Evolutionary conservation across 1,284 basidiomycete species (phyloP).

Genomic region (Cutaneotrichosporon cutaneum): DNA sequence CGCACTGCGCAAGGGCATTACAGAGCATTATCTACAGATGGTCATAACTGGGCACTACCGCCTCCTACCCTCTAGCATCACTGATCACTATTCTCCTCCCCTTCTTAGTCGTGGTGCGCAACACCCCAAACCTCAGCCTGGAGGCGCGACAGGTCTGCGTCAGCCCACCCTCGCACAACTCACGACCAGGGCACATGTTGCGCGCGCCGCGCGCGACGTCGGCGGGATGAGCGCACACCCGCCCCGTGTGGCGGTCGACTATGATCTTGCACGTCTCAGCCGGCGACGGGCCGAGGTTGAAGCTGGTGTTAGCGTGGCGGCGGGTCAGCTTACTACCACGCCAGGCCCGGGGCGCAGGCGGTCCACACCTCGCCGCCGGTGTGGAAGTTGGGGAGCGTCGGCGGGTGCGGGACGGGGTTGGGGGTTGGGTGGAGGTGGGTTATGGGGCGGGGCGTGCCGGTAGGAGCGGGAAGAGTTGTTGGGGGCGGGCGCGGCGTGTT

Average conservation of each 20-base stretch:
- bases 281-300: background rate
- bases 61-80: too few species aligned
- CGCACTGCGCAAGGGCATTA: too few species aligned
- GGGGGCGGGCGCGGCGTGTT: background rate
- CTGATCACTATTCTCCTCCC: too few species aligned
- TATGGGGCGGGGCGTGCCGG: background rate
- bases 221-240: background rate
- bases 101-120: background rate
- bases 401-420: background rate
- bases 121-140: constrained; percentile 6
- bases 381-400: background rate
- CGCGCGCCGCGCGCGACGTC: background rate
- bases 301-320: background rate
- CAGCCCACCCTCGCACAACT: constrained; percentile 4
- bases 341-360: background rate
- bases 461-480: too few species aligned
- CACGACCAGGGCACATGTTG: constrained; percentile 16
- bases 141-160: constrained; percentile 10
- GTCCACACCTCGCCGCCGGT: background rate
- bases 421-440: background rate
- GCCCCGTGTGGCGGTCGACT: background rate
- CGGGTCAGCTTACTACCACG: background rate
- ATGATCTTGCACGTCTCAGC: constrained; percentile 11
- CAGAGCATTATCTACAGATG: background rate
- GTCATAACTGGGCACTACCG: background rate